Evolutionary conservation across 1,139 yeast genomes (phyloP), one percentile per base, ranked within the genome.

Genomic region (Trichomonascaceae sp.): DNA sequence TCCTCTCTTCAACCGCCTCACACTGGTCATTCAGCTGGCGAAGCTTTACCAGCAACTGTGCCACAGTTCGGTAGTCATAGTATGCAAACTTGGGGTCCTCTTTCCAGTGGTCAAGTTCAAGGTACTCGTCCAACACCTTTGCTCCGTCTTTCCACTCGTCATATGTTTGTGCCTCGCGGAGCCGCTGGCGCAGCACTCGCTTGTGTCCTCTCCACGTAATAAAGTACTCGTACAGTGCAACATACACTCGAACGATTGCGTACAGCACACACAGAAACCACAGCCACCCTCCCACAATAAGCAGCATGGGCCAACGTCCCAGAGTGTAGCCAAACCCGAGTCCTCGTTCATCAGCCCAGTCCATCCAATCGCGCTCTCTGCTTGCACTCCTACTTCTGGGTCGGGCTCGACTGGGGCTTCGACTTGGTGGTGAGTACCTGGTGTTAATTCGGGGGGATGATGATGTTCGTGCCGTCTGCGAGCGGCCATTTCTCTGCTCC

Each of bases 131-230:
- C 32, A 80, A 53, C 3, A 56, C 59, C 30, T 64, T 49, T 0
- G 92, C 89, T 43, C 69, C 69, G 13, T 54, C 51, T 4, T 68
- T 57, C 81, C 89, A 80, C 41, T 79, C 84, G 3, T 61, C 54
- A 49, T 77, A 79, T 16, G 59, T 62, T 16, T 46, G 48, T 0
- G 82, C 67, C 0, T 51, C 41, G 32, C 79, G 57, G 37, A 80
- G 57, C 14, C 60, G 57, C 28, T 64, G 62, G 8, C 84, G 54
- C 18, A 78, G 55, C 20, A 43, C 48, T 36, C 65, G 64, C 26
- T 82, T 62, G 38, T 65, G 59, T 2, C 85, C 85, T 1, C 68
- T 64, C 78, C 81, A 57, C 4, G 57, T 52, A 16, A 54, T 33
- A 16, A 64, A 51, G 39, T 69, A 65, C 49, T 79, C 93, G 52